These are phyloP conservation scores for Centella asiatica DNA, from an alignment of 129 eudicot genomes.

Conservation along the genomic window DNA sequence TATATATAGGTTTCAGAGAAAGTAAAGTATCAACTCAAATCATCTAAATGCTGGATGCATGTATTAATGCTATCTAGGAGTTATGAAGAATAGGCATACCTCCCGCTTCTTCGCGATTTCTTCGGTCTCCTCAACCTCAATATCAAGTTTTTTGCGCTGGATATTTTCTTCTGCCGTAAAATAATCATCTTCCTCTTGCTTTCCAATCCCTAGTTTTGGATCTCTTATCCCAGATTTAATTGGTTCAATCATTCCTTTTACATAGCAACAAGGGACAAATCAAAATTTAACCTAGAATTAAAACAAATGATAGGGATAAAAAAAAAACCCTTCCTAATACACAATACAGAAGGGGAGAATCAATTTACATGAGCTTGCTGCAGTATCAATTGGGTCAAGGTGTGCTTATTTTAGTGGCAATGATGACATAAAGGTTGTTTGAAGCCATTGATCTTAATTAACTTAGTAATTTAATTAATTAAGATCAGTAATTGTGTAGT, in stretches of 20 bases:
- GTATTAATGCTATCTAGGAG: constrained; percentile 11
- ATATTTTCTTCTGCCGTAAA: constrained; percentile 95
- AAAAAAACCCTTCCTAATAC: no score
- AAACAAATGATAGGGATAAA: not conserved
- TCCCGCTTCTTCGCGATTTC: constrained; percentile 86
- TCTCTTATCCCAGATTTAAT: constrained; percentile 96
- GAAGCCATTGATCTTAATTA: constrained; percentile 21
- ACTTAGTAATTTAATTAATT: not conserved
- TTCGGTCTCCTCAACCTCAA: constrained; percentile 88
- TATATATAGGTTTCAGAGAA: constrained; percentile 62
- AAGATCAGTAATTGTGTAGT: no score
- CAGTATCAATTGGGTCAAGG: no score
- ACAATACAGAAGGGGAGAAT: not conserved
- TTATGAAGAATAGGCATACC: constrained; percentile 41
- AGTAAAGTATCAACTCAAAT: constrained; percentile 48
- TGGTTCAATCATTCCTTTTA: constrained; percentile 80
- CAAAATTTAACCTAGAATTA: not conserved
- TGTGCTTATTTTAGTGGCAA: no score
- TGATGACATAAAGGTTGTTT: not conserved
- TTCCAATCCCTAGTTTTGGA: constrained; percentile 77
- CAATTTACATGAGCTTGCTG: no score
- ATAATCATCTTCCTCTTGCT: constrained; percentile 94
- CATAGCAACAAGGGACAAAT: constrained; percentile 5
- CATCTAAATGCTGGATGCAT: constrained; percentile 14
- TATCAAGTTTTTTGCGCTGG: constrained; percentile 83